Evolutionary conservation across 768 basidiomycete genomes (phyloP), one percentile per base, ranked within the genome.

Genomic region (Calocera viscosa): DNA sequence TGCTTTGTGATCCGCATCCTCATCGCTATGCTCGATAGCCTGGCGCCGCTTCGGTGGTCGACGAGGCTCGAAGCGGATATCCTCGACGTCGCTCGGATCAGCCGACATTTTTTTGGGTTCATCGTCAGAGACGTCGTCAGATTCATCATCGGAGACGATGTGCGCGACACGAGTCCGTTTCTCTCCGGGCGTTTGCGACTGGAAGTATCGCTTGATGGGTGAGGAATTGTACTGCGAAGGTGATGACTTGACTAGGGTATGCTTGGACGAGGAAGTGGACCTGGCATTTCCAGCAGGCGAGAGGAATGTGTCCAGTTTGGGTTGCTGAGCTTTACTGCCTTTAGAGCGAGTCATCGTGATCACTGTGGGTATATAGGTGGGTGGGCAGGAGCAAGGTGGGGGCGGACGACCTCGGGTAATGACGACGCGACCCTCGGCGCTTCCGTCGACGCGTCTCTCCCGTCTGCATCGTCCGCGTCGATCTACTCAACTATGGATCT

Each of bases 181-280:
- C 30, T 60, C 22, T 26, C 30, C 30, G 5, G 24, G 53, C 10
- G 2, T 60, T 26, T 60, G 11, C 5, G 30, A 32, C 53, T 26
- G 14, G 10, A 60, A 28, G 53, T 60, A 60, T 16, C 53, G 53
- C 26, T 60, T 60, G 53, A 60, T 60, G 24, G 53, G 53, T 60
- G 53, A 60, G 2, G 26, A 28, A 26, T 60, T 28, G 53, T 26
- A 32, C 10, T 32, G 11, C 10, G 53, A 2, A 10, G 53, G 30
- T 60, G 53, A 60, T 60, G 53, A 14, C 53, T 60, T 60, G 26
- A 26, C 14, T 16, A 28, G 24, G 30, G 30, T 28, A 26, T 24
- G 43, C 24, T 24, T 17, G 43, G 53, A 16, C 53, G 53, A 30
- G 2, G 53, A 32, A 22, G 14, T 26, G 10, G 30, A 5, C 22